Evolutionary conservation across 2,329 filamentous ascomycete genomes (phyloP), one percentile per base, ranked within the genome.

Genomic region (Cytospora piceae): DNA sequence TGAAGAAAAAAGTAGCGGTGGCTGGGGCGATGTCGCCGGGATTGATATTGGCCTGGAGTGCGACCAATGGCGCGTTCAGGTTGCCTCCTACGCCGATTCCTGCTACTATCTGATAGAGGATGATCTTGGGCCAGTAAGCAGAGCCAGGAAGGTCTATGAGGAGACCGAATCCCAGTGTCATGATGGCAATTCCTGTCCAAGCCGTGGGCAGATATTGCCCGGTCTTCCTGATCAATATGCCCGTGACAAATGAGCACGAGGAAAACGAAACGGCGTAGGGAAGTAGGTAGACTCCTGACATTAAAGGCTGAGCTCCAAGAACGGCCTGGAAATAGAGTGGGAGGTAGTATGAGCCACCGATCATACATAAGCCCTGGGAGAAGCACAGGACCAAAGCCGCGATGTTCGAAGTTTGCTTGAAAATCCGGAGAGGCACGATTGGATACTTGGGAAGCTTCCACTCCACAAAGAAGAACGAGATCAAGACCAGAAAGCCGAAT

Each of bases 271-370:
- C 66, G n/a, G 84, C 85, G 29, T 87, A 81, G 0, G 89, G 87
- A 0, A 91, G 77, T 2, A 90, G 79, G 7, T 88, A 79, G 0
- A 0, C 84, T 87, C 8, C 76, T 79, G 32, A 88, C 75, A 0
- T 87, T 85, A 0, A 81, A 81, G 1, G 83, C 83, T 63, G 81
- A 79, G 6, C 86, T 81, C 0, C 8, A 6, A 57, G 39, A n/a
- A 86, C 88, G 3, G 85, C 82, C 72, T 92, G 90, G 54, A 90
- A 86, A 74, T 87, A 91, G 0, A 92, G 79, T 0, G 90, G 89
- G 29, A 91, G 78, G 70, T 90, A 92, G 74, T 90, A 91, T 56
- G 87, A 84, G 0, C 80, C 80, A 0, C 82, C 84, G 29, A 90
- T 87, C 73, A 88, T 88, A 32, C 51, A 24, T 6, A 53, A 37